A percentile compares a stretch with the other conserved stretches of the same genome.
These are phyloP conservation scores for Plenodomus lindquistii DNA, from an alignment of 2,329 filamentous ascomycete species.

Conservation along the genomic window DNA sequence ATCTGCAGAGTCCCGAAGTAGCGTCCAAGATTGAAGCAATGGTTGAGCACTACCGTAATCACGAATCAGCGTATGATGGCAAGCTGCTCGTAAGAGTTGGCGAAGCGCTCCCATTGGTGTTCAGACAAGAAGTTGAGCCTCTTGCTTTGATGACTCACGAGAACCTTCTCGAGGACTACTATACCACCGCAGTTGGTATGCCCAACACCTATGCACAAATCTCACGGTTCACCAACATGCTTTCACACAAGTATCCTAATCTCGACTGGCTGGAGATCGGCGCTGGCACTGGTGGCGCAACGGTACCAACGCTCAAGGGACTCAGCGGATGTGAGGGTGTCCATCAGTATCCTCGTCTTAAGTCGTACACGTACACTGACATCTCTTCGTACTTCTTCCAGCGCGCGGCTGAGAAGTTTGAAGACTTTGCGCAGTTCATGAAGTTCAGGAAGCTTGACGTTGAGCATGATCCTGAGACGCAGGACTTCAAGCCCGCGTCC, in stretches of 20 bases:
- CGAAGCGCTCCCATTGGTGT: constrained; percentile 12
- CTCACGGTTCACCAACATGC: constrained; percentile 9
- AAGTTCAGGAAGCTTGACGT: constrained; percentile 25
- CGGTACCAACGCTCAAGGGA: constrained; percentile 12
- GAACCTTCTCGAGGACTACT: constrained; percentile 18
- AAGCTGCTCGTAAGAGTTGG: constrained; percentile 16
- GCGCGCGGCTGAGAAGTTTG: constrained; percentile 15
- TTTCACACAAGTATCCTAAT: constrained; percentile 18
- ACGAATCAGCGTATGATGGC: constrained; percentile 14
- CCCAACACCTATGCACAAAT: constrained; percentile 20
- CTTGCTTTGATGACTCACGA: constrained; percentile 17
- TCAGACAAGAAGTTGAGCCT: constrained; percentile 17
- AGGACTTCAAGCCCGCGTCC: constrained; percentile 20
- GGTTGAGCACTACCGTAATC: constrained; percentile 11
- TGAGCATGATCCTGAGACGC: constrained; percentile 18
- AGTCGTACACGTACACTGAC: constrained; percentile 24
- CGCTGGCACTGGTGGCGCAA: constrained; percentile 19
- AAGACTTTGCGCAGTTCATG: constrained; percentile 12
- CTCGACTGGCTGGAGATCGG: constrained; percentile 21
- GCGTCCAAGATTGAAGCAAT: constrained; percentile 4
- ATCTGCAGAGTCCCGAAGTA: constrained; percentile 6
- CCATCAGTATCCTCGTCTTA: constrained; percentile 8
- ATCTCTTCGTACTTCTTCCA: constrained; percentile 23
- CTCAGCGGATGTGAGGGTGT: constrained; percentile 6
- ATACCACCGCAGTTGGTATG: constrained; percentile 17